Percentiles rank a stretch among this genome's conserved stretches.
phyloP scores from a whole-genome alignment of 2,329 filamentous ascomycete genomes.

The Colletotrichum sp. region DNA sequence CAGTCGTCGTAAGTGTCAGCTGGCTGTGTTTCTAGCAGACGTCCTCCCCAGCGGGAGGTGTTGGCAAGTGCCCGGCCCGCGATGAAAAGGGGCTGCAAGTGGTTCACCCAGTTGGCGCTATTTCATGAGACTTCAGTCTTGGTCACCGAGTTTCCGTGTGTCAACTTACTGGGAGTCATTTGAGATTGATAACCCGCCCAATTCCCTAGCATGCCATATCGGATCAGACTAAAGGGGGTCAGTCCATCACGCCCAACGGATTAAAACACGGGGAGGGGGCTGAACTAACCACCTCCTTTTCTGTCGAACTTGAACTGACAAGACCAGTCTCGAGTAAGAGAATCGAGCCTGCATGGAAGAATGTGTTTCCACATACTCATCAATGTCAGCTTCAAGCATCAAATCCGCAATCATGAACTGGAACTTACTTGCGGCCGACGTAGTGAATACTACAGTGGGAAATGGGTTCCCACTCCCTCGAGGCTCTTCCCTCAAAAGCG shows the following conservation, averaged over 20 bases:
- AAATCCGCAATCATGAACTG: not conserved
- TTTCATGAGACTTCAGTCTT: not conserved
- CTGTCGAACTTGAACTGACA: not conserved
- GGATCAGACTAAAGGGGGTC: not conserved
- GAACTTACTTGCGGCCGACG: not conserved
- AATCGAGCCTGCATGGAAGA: constrained; percentile 16
- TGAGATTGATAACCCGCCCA: constrained; percentile 10
- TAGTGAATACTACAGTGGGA: not conserved
- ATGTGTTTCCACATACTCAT: constrained; percentile 19
- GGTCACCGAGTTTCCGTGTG: not conserved
- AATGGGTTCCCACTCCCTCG: not conserved
- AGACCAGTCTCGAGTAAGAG: constrained; percentile 8
- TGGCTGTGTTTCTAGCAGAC: no score
- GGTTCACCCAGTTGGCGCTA: constrained; percentile 21
- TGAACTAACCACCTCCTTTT: not conserved
- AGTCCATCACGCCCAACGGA: not conserved
- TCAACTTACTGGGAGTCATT: constrained; percentile 16
- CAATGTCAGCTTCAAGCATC: not conserved
- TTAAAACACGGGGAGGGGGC: not conserved
- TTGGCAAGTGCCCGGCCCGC: constrained; percentile 3
- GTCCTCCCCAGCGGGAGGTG: not conserved
- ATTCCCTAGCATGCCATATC: constrained; percentile 13
- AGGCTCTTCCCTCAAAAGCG: not conserved
- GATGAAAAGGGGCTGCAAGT: constrained; percentile 19
- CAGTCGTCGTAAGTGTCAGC: not conserved